Base-by-base conservation (phyloP, 768 basidiomycete species). In the Auriscalpium vulgare region DNA sequence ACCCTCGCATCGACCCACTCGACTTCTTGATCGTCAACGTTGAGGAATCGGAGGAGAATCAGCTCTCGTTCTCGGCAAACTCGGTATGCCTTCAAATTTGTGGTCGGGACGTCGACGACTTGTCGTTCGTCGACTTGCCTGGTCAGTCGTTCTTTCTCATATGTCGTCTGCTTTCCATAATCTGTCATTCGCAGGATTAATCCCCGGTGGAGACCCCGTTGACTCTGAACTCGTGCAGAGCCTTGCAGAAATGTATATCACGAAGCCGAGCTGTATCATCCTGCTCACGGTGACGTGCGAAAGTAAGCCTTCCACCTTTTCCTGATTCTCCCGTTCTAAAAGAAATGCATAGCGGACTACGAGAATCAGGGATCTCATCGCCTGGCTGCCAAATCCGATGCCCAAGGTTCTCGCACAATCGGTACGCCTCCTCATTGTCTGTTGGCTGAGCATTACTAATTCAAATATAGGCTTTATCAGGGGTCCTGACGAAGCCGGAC, bases 361-460 rank as follows among this genome's bases (percentile, higher is more conserved):
- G 84, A 89, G 61, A 91, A 88, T 48, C 88, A 91, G 65, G 85
- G 85, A 0, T 87, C 88, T 0, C 82, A 85, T 58, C 71, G 78
- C n/a, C 69, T 91, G 0, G 81, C 85, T 0, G 82, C 81, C 60
- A 52, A 71, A 14, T 68, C 77, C 43, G 87, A 90, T 59, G 80
- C 83, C 0, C 68, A 78, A 1, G 87, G 87, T 0, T 78, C 74
- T 49, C 75, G 87, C 8, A 91, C 87, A 0, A 82, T 90, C n/a
- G 87, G 88, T 87, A 58, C 13, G 76, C 62, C 9, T 3, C 29
- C 17, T 7, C 10, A 7, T 51, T 2, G 21, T 16, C 14, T 9
- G 4, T 53, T 9, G 4, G 16, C 16, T 14, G 13, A 23, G 21
- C 0, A 19, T 14, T 6, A 6, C 48, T 34, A 16, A 21, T 13